A percentile compares a stretch with the other conserved stretches of the same genome.
Conservation (phyloP, 257 asterid species). For the Solanum pinnatisectum region DNA sequence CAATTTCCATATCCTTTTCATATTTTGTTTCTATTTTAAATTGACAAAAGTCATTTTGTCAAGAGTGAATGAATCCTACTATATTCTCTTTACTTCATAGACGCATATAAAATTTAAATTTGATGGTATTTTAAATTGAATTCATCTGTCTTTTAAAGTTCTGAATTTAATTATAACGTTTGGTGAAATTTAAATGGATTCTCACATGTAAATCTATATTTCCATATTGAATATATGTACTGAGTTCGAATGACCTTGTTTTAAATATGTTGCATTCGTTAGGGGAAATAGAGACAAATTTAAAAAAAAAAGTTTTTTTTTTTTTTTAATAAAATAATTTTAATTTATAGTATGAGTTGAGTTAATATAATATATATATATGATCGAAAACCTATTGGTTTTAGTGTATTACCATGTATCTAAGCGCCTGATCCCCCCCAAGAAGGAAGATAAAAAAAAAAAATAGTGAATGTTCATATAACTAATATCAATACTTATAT, state of each 20-base stretch:
- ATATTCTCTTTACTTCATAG: background rate
- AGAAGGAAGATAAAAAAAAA: too few relatives aligned
- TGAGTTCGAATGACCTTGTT: too few relatives aligned
- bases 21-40: background rate
- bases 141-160: background rate
- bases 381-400: background rate
- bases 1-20: background rate
- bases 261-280: background rate
- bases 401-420: too few relatives aligned
- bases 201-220: background rate
- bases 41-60: background rate
- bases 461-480: too few relatives aligned
- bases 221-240: background rate
- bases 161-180: background rate
- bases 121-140: background rate
- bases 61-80: background rate
- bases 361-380: background rate
- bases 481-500: too few relatives aligned
- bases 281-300: rapidly evolving
- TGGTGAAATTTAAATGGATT: background rate
- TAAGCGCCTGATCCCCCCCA: too few relatives aligned
- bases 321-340: too few relatives aligned
- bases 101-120: background rate
- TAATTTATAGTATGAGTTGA: background rate
- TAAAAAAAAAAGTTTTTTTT: too few relatives aligned